Evolutionary conservation across 306 rosid species (phyloP), one percentile per base, ranked within the genome.

Genomic region (Dryas alaskensis): DNA sequence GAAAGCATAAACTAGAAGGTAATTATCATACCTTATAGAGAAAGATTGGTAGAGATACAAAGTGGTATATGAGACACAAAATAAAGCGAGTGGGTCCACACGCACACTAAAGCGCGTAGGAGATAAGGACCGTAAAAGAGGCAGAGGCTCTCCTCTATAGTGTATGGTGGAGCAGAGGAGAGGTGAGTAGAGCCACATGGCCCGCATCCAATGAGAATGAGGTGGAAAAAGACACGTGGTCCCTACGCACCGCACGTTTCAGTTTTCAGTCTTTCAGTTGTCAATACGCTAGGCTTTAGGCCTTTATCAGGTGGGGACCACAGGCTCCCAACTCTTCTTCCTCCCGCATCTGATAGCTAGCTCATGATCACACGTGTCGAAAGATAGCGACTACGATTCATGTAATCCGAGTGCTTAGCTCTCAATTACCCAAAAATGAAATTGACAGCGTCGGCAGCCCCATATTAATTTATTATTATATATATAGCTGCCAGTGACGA

Each of bases 371-470:
- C 87, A 90, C 90, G 90, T 83, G 90, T 81, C 69, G 3, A 4
- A 0, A 0, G 65, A 78, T 61, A 87, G 52, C 69, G 58, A 76
- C 92, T 40, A 11, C 82, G 48, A 72, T 83, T 71, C 60, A 1
- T 54, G 10, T 37, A 49, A 52, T 64, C 76, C 16, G 44, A 13
- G 37, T 44, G 14, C 46, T 75, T 62, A 17, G 63, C 77, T 42
- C 67, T 57, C 27, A 40, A 74, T 69, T 65, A 54, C 53, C 77
- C 59, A 69, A 69, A 31, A 58, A 31, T 31, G 37, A 31, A 31
- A 31, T 31, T 43, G 63, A 71, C 81, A 75, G 78, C 87, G 90
- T 88, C 90, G 91, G 91, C 76, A 77, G 74, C 55, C 31, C 13
- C 10, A 47, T 14, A 25, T 53, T 39, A 10, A 4, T 0, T 5